Base-by-base conservation (phyloP, 176 grass and related monocot genomes). In the Eleusine coracana region DNA sequence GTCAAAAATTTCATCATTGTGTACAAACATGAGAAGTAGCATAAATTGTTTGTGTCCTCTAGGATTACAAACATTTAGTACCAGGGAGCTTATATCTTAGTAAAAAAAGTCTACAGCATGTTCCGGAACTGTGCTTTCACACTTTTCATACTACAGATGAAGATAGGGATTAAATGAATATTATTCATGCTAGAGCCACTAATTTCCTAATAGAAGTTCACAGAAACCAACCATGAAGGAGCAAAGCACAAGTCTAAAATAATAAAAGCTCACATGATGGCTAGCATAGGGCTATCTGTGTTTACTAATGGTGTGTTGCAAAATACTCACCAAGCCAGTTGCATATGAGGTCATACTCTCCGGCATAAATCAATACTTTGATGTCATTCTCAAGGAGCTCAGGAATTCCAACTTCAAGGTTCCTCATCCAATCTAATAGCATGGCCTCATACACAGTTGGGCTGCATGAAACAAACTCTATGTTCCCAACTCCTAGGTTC, bases 271-370 rank as follows among this genome's bases (percentile, higher is more conserved):
- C 18, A 20, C 17, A 56, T 56, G 20, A 28, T 10, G n/a, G 54
- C 36, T 48, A 60, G 58, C 28, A 74, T 23, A 82, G 21, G 0
- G 59, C 46, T 64, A 55, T 6, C 36, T 29, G 1, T 74, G 36
- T 79, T 59, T 51, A 39, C 55, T 41, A 38, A 40, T 71, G 55
- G 49, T 46, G 83, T 75, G 70, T 84, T 36, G 66, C 66, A 82
- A 84, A 14, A 74, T 28, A 70, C 84, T 87, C 78, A 97, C 95
- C 95, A 39, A 94, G 74, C 94, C 94, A 97, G 66, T 94, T 97
- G 71, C 94, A 97, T 72, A 97, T 97, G 66, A 97, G 94, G 82
- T 97, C 94, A 79, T 97, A 97, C 74, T 97, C 94, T 59, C 94
- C 94, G 64, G 94, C 95, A 85, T 94, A 97, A 73, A 97, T 82